phyloP scores from a whole-genome alignment of 2,329 filamentous ascomycete species.

The Penicillium brevicompactum region DNA sequence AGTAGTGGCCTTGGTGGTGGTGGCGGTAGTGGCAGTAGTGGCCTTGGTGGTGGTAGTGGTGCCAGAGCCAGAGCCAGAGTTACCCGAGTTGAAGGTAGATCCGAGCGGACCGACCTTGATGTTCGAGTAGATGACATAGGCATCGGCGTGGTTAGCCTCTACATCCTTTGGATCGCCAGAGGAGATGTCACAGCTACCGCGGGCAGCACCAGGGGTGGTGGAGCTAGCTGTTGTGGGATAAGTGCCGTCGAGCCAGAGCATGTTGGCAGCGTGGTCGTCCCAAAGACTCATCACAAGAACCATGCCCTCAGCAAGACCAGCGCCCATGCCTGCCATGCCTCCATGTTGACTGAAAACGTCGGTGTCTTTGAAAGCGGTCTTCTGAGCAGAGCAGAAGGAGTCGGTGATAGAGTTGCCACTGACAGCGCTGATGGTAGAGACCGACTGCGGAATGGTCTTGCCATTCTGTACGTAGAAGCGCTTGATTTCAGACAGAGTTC shows the following conservation, averaged over 20 bases:
- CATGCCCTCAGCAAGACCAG: slow-evolving; percentile 44
- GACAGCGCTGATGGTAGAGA: slow-evolving; percentile 49
- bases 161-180: slow-evolving; percentile 56
- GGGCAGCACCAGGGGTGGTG: slow-evolving; percentile 50
- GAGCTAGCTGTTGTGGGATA: slow-evolving; percentile 55
- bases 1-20: slow-evolving; percentile 9
- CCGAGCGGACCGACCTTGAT: slow-evolving; percentile 61
- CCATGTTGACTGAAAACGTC: slow-evolving; percentile 57
- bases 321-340: slow-evolving; percentile 46
- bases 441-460: slow-evolving; percentile 59
- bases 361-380: slow-evolving; percentile 57
- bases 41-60: slow-evolving; percentile 10
- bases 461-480: slow-evolving; percentile 68
- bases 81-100: slow-evolving; percentile 47
- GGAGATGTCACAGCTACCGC: slow-evolving; percentile 56
- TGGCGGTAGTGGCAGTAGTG: neutral
- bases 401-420: slow-evolving; percentile 58
- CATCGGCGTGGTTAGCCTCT: slow-evolving; percentile 48
- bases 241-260: slow-evolving; percentile 73
- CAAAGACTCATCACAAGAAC: slow-evolving; percentile 63
- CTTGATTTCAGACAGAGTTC: slow-evolving; percentile 61
- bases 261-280: slow-evolving; percentile 68
- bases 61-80: slow-evolving; percentile 10
- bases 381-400: slow-evolving; percentile 59
- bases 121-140: slow-evolving; percentile 60